These are phyloP conservation scores for Phytophthora parvispora DNA, from an alignment of 352 stramenopile species.

Conservation along the genomic window DNA sequence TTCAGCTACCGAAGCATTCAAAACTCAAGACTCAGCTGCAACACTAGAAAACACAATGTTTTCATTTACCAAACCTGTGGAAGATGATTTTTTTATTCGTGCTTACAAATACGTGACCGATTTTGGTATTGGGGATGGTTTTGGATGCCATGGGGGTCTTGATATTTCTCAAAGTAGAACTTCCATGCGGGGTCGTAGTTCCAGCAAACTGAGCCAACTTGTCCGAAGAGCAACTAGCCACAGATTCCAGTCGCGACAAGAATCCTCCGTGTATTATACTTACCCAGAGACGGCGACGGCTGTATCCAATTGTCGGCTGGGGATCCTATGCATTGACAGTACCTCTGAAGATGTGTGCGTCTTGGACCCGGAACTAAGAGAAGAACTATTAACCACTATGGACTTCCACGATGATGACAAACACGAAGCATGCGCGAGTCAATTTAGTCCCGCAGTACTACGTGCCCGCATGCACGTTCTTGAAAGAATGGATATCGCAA, in stretches of 20 bases:
- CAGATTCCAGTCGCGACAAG: not conserved
- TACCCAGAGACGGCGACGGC: slow-evolving; percentile 47
- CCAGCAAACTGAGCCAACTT: slow-evolving; percentile 6
- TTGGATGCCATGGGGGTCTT: slow-evolving; percentile 16
- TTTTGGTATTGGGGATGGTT: slow-evolving; percentile 13
- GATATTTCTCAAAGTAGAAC: not conserved
- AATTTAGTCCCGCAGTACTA: not conserved
- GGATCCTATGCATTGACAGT: slow-evolving; percentile 19
- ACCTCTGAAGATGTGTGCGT: not conserved
- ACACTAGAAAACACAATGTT: slow-evolving; percentile 3
- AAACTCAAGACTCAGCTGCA: not conserved
- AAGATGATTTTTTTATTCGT: slow-evolving; percentile 18
- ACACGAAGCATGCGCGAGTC: not conserved
- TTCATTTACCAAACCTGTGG: slow-evolving; percentile 10
- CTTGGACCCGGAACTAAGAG: slow-evolving; percentile 1
- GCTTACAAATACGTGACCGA: slow-evolving; percentile 7
- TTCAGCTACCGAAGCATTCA: not conserved
- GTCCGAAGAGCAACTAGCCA: slow-evolving; percentile 4
- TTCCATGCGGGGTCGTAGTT: not conserved
- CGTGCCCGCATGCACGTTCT: slow-evolving; percentile 1
- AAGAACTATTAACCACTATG: not conserved
- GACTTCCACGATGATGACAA: not conserved
- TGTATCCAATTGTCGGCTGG: slow-evolving; percentile 51
- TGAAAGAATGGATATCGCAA: slow-evolving; percentile 12
- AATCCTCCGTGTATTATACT: slow-evolving; percentile 7